These are phyloP conservation scores for Epichloe glyceriae DNA, from an alignment of 2,329 filamentous ascomycete genomes.

Conservation along the genomic window DNA sequence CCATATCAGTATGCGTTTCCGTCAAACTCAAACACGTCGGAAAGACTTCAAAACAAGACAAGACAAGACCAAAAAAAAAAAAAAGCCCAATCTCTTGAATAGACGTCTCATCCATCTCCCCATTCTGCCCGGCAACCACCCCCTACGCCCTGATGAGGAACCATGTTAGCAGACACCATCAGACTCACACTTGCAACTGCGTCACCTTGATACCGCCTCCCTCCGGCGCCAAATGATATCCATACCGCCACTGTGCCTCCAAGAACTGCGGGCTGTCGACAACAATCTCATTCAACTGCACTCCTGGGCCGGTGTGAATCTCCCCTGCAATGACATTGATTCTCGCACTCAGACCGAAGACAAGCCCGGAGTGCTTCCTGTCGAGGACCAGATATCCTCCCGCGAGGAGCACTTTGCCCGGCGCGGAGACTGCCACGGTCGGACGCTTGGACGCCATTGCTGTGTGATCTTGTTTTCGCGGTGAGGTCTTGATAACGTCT, in stretches of 20 bases:
- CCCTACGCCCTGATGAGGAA: too few species aligned
- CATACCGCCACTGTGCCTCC: conserved; percentile 79
- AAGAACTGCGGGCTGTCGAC: conserved; percentile 88
- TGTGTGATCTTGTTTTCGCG: neutral
- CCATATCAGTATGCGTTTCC: neutral
- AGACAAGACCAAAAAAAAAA: neutral
- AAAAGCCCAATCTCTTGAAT: too few species aligned
- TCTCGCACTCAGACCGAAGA: conserved; percentile 54
- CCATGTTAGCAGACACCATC: neutral
- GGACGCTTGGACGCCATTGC: conserved; percentile 13
- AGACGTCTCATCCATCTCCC: too few species aligned
- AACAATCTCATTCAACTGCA: conserved; percentile 58
- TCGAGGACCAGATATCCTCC: conserved; percentile 94
- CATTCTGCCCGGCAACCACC: too few species aligned
- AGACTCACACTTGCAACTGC: conserved; percentile 62
- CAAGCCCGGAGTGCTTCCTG: conserved; percentile 64
- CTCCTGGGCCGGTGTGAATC: conserved; percentile 46
- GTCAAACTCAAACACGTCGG: neutral
- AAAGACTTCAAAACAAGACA: too few species aligned
- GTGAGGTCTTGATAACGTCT: neutral
- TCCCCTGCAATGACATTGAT: conserved; percentile 51
- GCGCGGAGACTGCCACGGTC: conserved; percentile 63
- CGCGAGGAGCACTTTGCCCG: conserved; percentile 88
- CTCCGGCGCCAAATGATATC: conserved; percentile 55
- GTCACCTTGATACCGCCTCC: conserved; percentile 71